Conservation (phyloP, 345 rosid species). For the Syzygium oleosum region DNA sequence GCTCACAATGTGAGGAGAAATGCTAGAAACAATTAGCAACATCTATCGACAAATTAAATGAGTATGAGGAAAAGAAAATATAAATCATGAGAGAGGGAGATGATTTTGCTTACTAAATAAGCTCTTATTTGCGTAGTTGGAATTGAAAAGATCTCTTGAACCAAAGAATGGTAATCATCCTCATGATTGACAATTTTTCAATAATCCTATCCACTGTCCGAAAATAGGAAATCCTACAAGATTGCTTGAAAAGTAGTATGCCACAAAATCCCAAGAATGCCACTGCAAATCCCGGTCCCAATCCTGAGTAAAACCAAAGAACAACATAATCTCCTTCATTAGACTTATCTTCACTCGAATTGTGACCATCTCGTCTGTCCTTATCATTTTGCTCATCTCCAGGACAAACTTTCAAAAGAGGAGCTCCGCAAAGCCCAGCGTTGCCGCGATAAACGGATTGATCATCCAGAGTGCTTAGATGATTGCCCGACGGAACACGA, state of each 20-base stretch:
- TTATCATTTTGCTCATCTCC: too few relatives aligned
- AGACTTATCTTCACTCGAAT: too few relatives aligned
- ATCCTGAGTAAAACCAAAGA: background rate
- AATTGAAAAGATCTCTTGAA: background rate
- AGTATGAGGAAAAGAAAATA: background rate
- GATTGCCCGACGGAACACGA: too few relatives aligned
- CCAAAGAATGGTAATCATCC: background rate
- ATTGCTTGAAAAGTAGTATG: too few relatives aligned
- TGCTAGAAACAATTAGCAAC: background rate
- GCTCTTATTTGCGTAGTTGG: background rate
- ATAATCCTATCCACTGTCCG: background rate
- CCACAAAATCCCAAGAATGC: background rate
- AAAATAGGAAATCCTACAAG: background rate
- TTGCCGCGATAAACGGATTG: too few relatives aligned
- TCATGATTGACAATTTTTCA: rapidly evolving
- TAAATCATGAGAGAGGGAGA: background rate
- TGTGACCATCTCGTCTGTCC: too few relatives aligned
- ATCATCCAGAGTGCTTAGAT: too few relatives aligned
- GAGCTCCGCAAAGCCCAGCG: too few relatives aligned
- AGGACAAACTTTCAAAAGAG: too few relatives aligned
- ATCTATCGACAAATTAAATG: background rate
- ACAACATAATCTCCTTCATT: background rate
- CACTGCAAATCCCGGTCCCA: background rate
- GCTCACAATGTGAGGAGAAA: background rate
- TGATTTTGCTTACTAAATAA: background rate